Evolutionary conservation across 2,329 filamentous ascomycete species (phyloP), one percentile per base, ranked within the genome.

Genomic region (Talaromyces pinophilus): DNA sequence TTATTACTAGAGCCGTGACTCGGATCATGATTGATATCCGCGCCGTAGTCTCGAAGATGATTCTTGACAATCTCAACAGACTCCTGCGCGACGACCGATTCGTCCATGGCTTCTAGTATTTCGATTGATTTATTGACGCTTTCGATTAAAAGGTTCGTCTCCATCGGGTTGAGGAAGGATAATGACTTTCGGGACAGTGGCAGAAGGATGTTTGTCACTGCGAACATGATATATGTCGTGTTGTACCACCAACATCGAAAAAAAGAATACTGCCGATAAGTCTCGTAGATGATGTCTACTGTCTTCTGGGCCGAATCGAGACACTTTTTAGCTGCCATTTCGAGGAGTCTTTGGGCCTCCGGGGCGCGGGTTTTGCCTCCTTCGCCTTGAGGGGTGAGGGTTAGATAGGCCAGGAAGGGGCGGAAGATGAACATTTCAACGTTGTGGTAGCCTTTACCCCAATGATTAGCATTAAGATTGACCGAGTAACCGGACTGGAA

Each of bases 221-320:
- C 79, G 62, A 79, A 79, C 70, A 79, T 77, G 3, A 80, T 73
- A 55, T 80, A 81, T 0, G 78, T 80, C 50, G 77, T 75, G 66
- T 81, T 81, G 63, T 81, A 81, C 75, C 78, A 80, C 79, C 79
- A 81, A 67, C 78, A 80, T 50, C 78, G 77, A 71, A 81, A 81
- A 67, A 79, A 81, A 0, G 73, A 73, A 62, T 81, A 78, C 4
- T 76, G 70, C 30, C 73, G 71, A 59, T 77, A 81, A 19, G 78
- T 80, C 17, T 79, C 73, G 59, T 80, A 73, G 15, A 81, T 77
- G 2, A 80, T 71, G 35, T 78, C 74, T n/a, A 81, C 80, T 0
- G 78, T 77, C 57, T 73, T 74, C 67, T 72, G 73, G 2, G 79
- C 79, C 0, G 79, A 71, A n/a, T 77, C 72, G 25, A 52, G 48